These are phyloP conservation scores for Anthracocystis panici-leucophaei DNA, from an alignment of 1,284 basidiomycete genomes.

Conservation along the genomic window DNA sequence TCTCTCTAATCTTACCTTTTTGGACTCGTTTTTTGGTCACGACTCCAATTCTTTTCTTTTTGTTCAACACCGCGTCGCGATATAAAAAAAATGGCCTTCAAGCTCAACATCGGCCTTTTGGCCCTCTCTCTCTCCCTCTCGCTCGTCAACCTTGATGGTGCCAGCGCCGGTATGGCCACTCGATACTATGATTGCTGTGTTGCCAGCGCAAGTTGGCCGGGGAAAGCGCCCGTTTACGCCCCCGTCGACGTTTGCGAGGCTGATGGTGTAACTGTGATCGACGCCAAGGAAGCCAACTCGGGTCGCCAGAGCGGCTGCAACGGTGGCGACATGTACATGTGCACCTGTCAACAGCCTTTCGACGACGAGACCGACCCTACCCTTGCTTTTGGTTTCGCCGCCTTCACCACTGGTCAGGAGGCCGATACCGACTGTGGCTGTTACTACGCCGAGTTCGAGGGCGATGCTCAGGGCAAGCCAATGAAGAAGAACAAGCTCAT, in stretches of 20 bases:
- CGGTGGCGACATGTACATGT: constrained; percentile 41
- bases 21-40: not conserved
- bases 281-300: constrained; percentile 3
- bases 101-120: constrained; percentile 32
- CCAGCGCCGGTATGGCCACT: constrained; percentile 31
- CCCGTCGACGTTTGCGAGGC: constrained; percentile 40
- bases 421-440: constrained; percentile 37
- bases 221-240: constrained; percentile 24
- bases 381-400: constrained; percentile 30
- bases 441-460: constrained; percentile 30
- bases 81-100: constrained; percentile 26
- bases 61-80: not conserved
- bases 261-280: constrained; percentile 41
- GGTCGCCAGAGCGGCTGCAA: constrained; percentile 40
- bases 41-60: not conserved
- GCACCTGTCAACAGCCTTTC: constrained; percentile 47
- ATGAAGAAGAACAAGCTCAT: constrained; percentile 43
- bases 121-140: constrained; percentile 31
- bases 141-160: constrained; percentile 34
- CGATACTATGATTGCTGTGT: constrained; percentile 47
- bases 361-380: constrained; percentile 18
- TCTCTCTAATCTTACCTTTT: not conserved
- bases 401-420: constrained; percentile 28
- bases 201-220: not conserved
- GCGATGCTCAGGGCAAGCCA: constrained; percentile 25